Evolutionary conservation across 2,329 filamentous ascomycete species (phyloP), one percentile per base, ranked within the genome.

Genomic region (Gyromitra esculenta): DNA sequence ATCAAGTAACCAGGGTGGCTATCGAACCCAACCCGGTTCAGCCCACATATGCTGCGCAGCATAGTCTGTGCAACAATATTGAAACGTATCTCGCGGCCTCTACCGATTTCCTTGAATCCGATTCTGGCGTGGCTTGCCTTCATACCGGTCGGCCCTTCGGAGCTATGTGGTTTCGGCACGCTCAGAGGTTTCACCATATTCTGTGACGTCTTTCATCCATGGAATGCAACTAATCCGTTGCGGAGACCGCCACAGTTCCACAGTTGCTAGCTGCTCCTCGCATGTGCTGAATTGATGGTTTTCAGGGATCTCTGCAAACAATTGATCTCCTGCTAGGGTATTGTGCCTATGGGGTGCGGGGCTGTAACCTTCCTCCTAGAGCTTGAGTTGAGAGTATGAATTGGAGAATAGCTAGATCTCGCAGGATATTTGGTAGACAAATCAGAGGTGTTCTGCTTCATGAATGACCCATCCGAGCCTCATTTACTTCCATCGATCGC

Each of bases 241-340:
- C 11, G 39, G 60, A 15, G 15, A 41, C 37, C 35, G 37, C 57
- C 57, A 43, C 57, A 9, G 18, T 21, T 62, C 57, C 57, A 43
- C 57, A 9, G 18, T 21, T 62, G 37, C 57, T 41, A 25, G 18
- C 41, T 48, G 31, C 8, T 43, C 13, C 57, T 43, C n/a, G 15
- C 59, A 31, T 56, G 52, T 31, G 21, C 15, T 59, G 13, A 39
- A 37, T 21, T 59, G 48, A 31, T 18, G 41, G 15, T 31, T 63
- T 63, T 13, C 60, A 63, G 41, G 60, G 39, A 31, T 31, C 41
- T 45, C 60, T 18, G 60, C 60, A 63, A 63, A 48, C n/a, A 7
- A 31, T 41, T 21, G 39, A 63, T 63, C 39, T 45, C n/a, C 13
- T 18, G 5, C 18, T 11, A 62, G 25, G 25, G 59, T 43, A 41